These are phyloP conservation scores for Mangifera indica DNA, from an alignment of 345 rosid genomes.

Conservation along the genomic window DNA sequence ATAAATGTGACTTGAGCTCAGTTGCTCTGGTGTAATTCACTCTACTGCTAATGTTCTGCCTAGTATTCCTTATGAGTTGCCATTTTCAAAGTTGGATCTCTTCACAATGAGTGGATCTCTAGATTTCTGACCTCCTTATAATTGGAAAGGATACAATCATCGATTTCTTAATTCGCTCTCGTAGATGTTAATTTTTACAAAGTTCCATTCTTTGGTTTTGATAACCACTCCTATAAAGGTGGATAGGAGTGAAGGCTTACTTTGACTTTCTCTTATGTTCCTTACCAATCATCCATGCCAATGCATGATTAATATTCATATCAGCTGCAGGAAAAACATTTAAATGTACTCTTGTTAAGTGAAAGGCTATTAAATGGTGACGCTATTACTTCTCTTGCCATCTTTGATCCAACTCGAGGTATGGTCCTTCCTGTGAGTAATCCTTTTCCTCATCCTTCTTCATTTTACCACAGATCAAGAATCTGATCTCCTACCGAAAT, in stretches of 20 bases:
- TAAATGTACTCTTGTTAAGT: slow-evolving; percentile 9
- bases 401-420: slow-evolving; percentile 13
- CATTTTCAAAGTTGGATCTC: neutral
- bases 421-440: slow-evolving; percentile 2
- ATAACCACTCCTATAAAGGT: neutral
- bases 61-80: no score
- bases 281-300: neutral
- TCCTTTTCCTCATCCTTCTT: neutral
- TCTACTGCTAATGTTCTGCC: neutral
- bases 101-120: neutral
- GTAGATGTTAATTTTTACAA: neutral
- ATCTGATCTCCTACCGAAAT: slow-evolving; percentile 10
- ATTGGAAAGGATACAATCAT: neutral
- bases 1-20: neutral
- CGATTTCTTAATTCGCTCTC: neutral
- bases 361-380: slow-evolving; percentile 1
- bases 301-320: slow-evolving; percentile 3
- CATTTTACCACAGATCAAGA: neutral
- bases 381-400: neutral
- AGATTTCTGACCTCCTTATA: neutral
- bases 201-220: slow-evolving; percentile 3
- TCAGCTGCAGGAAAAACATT: neutral
- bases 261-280: slow-evolving; percentile 11
- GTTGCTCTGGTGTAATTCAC: neutral
- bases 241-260: slow-evolving; percentile 2